These are phyloP conservation scores for Populus nigra DNA, from an alignment of 345 rosid species.

Conservation along the genomic window DNA sequence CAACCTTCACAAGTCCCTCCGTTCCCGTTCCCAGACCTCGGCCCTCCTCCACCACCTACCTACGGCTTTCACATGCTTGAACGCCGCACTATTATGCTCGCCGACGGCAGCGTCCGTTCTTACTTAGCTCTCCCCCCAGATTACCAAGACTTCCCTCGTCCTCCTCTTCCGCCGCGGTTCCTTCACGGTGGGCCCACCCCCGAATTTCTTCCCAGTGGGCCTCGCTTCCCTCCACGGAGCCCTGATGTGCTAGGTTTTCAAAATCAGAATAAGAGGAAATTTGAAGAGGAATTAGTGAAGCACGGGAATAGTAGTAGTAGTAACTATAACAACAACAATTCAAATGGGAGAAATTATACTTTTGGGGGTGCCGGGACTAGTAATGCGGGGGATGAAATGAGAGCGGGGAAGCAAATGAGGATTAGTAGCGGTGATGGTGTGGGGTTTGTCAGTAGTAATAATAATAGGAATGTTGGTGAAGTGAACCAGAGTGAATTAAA, in stretches of 20 bases:
- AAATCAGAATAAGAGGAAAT: slow-evolving; percentile 55
- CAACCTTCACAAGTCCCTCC: slow-evolving; percentile 22
- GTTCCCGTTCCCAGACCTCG: slow-evolving; percentile 55
- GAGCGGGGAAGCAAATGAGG: slow-evolving; percentile 58
- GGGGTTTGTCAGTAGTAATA: background rate
- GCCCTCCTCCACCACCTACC: slow-evolving; percentile 72
- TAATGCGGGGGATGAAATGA: slow-evolving; percentile 43
- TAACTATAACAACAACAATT: background rate
- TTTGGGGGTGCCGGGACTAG: slow-evolving; percentile 35
- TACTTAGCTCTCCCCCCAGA: slow-evolving; percentile 95
- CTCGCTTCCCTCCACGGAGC: slow-evolving; percentile 24
- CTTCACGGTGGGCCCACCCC: slow-evolving; percentile 15
- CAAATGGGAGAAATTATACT: background rate
- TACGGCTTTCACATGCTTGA: slow-evolving; percentile 96
- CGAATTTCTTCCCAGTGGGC: slow-evolving; percentile 4
- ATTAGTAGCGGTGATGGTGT: slow-evolving; percentile 27
- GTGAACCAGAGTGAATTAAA: slow-evolving; percentile 60
- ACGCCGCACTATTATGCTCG: slow-evolving; percentile 72
- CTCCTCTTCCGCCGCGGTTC: slow-evolving; percentile 15
- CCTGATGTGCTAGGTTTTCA: slow-evolving; percentile 56
- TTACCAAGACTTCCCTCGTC: slow-evolving; percentile 64
- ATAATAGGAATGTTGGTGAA: slow-evolving; percentile 34
- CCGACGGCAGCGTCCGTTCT: slow-evolving; percentile 89
- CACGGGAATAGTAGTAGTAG: background rate
- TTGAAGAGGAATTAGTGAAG: slow-evolving; percentile 44